Evolutionary conservation across 2,329 filamentous ascomycete genomes (phyloP).

Genomic region (Neofusicoccum ribis): DNA sequence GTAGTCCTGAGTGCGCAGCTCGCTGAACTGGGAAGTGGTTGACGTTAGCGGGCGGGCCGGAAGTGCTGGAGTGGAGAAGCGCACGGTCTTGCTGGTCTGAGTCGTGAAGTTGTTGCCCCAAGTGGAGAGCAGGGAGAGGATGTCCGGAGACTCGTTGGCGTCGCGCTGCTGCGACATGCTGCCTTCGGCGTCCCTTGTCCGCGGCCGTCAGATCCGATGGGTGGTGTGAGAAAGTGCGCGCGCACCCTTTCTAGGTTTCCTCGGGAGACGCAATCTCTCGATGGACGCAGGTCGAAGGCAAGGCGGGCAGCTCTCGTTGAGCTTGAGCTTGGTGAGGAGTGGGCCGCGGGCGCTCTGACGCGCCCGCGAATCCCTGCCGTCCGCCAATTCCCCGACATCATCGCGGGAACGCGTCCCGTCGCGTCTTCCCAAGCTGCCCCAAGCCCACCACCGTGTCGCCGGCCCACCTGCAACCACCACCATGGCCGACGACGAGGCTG

Average conservation of each 20-base stretch:
- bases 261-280: background rate
- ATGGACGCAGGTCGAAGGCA: background rate
- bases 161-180: background rate
- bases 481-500: conserved; percentile 23
- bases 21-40: conserved; percentile 39
- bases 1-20: conserved; percentile 48
- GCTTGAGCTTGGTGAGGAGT: too few relatives aligned
- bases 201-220: background rate
- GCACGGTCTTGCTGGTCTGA: conserved; percentile 21
- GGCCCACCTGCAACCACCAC: background rate
- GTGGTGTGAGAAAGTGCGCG: background rate
- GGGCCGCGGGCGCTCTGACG: background rate
- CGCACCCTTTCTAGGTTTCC: background rate
- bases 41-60: background rate
- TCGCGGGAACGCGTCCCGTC: conserved; percentile 6
- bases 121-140: conserved; percentile 28
- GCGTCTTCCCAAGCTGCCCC: background rate
- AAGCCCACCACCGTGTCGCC: background rate
- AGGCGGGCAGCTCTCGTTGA: background rate
- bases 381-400: background rate
- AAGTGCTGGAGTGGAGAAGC: background rate
- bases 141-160: conserved; percentile 9
- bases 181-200: background rate
- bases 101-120: conserved; percentile 38
- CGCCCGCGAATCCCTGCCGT: background rate